Base-by-base conservation (phyloP, 2,329 filamentous ascomycete genomes). In the Atkinsonella hypoxylon region DNA sequence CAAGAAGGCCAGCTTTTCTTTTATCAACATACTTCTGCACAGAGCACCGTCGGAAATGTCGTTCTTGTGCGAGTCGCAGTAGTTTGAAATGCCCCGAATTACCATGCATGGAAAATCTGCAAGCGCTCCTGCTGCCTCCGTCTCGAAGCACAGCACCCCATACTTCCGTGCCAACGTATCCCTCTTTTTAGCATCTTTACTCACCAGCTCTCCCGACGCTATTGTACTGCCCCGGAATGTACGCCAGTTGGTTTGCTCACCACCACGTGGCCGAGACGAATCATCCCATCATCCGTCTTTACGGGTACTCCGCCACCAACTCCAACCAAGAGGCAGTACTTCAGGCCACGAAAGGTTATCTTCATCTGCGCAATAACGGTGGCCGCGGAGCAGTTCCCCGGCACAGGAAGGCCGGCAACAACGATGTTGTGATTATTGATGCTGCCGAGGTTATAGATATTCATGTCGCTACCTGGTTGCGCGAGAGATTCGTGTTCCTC, bases 351-450 rank as follows among this genome's bases (percentile, higher is more conserved):
- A 47, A 70, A 70, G 34, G 54, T 64, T 31, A 54, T 56, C 39
- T 60, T 48, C 61, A 70, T 64, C 48, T 66, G 58, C 41, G 54
- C 56, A 8, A 63, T 62, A 2, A 70, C 61, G 0, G 50, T 52
- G 10, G 66, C 57, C 7, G 67, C 66, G 13, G 64, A 5, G 46
- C 50, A 38, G 49, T 63, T 40, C 60, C 66, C 50, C 59, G 64
- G 57, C n/a, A 58, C 53, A 4, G 64, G 64, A 2, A 68, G 52
- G 36, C 56, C 54, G 1, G 59, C 61, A 22, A 68, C 56, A 13
- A 67, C 61, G 20, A 67, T 59, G 48, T 64, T 64, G 47, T 68
- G 64, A 5, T 51, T 49, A 11, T 57, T 56, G 41, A 67, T 61
- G 12, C 52, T 53, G 12, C 64, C 63, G 1, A 63, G 48, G 2